Conservation (phyloP, 768 basidiomycete species). For the Floccularia luteovirens region DNA sequence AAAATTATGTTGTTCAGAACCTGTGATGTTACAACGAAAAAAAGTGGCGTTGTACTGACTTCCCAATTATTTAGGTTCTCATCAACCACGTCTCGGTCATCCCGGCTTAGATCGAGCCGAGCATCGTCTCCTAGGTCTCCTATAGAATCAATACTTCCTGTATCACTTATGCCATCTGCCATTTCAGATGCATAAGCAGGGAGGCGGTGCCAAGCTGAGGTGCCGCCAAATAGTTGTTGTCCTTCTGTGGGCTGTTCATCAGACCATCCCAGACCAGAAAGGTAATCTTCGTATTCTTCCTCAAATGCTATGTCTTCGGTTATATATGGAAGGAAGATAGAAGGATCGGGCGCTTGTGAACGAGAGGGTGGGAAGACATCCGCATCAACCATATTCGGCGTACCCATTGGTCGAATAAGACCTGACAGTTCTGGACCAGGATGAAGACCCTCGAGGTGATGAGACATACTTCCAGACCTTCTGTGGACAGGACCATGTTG, state of each 20-base stretch:
- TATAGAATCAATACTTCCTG: slow-evolving; percentile 87
- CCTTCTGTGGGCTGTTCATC: slow-evolving; percentile 44
- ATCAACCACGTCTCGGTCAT: slow-evolving; percentile 57
- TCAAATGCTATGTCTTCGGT: slow-evolving; percentile 94
- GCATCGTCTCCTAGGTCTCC: slow-evolving; percentile 82
- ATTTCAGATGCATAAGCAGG: slow-evolving; percentile 74
- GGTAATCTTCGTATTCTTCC: slow-evolving; percentile 93
- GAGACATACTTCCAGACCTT: slow-evolving; percentile 77
- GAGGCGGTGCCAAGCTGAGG: slow-evolving; percentile 78
- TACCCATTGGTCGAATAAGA: slow-evolving; percentile 67
- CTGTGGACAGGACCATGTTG: slow-evolving; percentile 56
- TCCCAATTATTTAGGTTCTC: slow-evolving; percentile 96
- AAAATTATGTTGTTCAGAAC: slow-evolving; percentile 4
- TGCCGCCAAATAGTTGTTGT: slow-evolving; percentile 18
- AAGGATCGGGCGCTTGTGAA: slow-evolving; percentile 76
- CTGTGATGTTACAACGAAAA: slow-evolving; percentile 3
- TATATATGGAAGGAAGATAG: slow-evolving; percentile 83
- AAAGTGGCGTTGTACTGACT: slow-evolving; percentile 39
- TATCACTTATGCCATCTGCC: slow-evolving; percentile 87
- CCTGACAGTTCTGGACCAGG: slow-evolving; percentile 69
- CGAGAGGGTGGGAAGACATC: slow-evolving; percentile 96
- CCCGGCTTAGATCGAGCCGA: slow-evolving; percentile 52
- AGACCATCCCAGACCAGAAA: slow-evolving; percentile 79
- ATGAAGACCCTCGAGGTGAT: slow-evolving; percentile 71
- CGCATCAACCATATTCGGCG: slow-evolving; percentile 71